phyloP scores from a whole-genome alignment of 2,329 filamentous ascomycete genomes.

The Colletotrichum tropicale region DNA sequence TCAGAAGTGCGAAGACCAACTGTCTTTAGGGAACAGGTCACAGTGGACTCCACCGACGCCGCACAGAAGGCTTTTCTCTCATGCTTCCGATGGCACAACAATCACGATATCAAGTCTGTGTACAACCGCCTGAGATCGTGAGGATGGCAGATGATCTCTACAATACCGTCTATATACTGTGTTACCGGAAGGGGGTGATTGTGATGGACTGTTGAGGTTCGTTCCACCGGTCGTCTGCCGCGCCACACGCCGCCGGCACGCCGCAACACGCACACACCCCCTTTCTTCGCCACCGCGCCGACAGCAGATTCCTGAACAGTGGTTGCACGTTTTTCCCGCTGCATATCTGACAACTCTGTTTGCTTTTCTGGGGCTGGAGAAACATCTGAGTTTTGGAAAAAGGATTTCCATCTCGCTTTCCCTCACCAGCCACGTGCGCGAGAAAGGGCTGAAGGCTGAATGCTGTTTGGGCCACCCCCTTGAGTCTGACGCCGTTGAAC shows the following conservation, averaged over 20 bases:
- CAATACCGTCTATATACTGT: background rate
- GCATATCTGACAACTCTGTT: background rate
- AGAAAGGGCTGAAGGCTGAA: background rate
- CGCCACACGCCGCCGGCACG: background rate
- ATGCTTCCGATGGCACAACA: background rate
- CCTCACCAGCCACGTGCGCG: too few species aligned
- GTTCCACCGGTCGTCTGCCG: background rate
- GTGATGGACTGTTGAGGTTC: background rate
- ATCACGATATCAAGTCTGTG: background rate
- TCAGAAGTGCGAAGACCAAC: background rate
- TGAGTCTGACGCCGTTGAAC: background rate
- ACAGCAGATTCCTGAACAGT: background rate
- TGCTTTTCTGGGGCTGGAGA: background rate
- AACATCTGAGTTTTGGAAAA: background rate
- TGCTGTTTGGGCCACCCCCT: background rate
- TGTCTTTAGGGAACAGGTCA: background rate
- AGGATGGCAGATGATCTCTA: background rate
- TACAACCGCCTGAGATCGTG: rapidly evolving
- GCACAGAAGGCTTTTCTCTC: background rate
- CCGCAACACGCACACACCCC: background rate
- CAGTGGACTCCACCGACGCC: background rate
- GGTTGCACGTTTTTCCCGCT: background rate
- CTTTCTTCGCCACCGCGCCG: background rate
- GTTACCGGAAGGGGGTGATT: background rate
- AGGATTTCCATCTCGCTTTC: too few species aligned